These are phyloP conservation scores for Rhodocollybia butyracea DNA, from an alignment of 768 basidiomycete genomes.

Conservation along the genomic window DNA sequence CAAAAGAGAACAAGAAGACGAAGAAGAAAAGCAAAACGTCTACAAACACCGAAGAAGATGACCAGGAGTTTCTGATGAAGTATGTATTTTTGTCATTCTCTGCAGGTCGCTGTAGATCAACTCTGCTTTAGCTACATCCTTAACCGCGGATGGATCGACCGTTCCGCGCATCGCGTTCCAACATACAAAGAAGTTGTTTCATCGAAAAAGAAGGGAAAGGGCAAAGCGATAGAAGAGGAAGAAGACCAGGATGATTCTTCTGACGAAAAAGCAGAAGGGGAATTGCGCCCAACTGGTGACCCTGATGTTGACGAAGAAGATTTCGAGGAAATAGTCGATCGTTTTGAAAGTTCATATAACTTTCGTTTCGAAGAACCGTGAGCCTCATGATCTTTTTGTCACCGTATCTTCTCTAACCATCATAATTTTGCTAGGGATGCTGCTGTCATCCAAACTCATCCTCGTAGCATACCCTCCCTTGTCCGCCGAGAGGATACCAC, in stretches of 20 bases:
- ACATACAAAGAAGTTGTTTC: slow-evolving; percentile 81
- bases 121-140: slow-evolving; percentile 75
- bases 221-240: slow-evolving; percentile 13
- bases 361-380: slow-evolving; percentile 97
- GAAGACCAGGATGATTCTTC: slow-evolving; percentile 14
- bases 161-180: slow-evolving; percentile 65
- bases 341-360: slow-evolving; percentile 95
- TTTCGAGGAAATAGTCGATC: slow-evolving; percentile 84
- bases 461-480: slow-evolving; percentile 62
- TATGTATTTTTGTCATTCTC: slow-evolving; percentile 35
- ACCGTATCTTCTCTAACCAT: not conserved
- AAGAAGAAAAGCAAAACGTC: slow-evolving; percentile 25
- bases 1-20: slow-evolving; percentile 26
- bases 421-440: slow-evolving; percentile 46
- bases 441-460: slow-evolving; percentile 65
- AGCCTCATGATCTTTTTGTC: slow-evolving; percentile 31
- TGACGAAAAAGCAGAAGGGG: slow-evolving; percentile 18
- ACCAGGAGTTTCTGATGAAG: slow-evolving; percentile 91
- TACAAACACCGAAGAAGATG: slow-evolving; percentile 52
- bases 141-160: slow-evolving; percentile 97
- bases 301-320: slow-evolving; percentile 28
- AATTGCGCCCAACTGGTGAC: slow-evolving; percentile 15
- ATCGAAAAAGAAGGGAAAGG: slow-evolving; percentile 32
- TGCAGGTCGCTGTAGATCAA: slow-evolving; percentile 1
- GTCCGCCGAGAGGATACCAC: slow-evolving; percentile 73